phyloP scores from a whole-genome alignment of 805 yeast genomes.

The Candida qinlingensis region DNA sequence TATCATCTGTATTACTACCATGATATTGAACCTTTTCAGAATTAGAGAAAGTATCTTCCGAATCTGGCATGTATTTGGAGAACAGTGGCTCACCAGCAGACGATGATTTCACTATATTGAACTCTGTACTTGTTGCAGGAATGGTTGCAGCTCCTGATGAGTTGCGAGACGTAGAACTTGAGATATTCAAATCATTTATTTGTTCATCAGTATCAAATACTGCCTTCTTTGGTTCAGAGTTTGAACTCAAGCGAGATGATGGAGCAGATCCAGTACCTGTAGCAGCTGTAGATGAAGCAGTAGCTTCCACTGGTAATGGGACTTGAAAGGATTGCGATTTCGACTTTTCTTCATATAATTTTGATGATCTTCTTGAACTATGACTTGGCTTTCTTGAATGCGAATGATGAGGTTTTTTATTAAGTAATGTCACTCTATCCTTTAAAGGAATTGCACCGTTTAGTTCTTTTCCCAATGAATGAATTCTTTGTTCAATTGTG shows the following conservation, averaged over 20 bases:
- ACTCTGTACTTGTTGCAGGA: neutral
- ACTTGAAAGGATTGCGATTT: neutral
- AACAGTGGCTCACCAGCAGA: constrained; percentile 1
- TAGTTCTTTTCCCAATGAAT: constrained; percentile 18
- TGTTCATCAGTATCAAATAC: neutral
- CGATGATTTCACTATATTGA: neutral
- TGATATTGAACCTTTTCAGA: neutral
- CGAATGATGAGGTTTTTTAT: neutral
- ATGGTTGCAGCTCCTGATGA: neutral
- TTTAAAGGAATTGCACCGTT: constrained; percentile 18
- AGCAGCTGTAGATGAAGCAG: neutral
- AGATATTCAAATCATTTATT: neutral
- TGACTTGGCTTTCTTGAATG: neutral
- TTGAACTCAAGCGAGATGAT: constrained; percentile 1
- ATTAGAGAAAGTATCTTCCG: neutral
- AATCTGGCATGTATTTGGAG: neutral
- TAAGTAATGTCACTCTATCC: constrained; percentile 14
- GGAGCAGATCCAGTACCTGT: neutral
- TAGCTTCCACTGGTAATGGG: neutral
- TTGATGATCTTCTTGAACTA: neutral
- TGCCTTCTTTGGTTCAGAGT: constrained; percentile 1
- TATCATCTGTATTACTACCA: neutral
- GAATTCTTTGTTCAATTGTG: constrained; percentile 18
- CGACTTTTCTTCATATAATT: neutral
- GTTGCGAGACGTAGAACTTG: neutral